Evolutionary conservation across 106 monocot species (phyloP).

Genomic region (Allium sativum): DNA sequence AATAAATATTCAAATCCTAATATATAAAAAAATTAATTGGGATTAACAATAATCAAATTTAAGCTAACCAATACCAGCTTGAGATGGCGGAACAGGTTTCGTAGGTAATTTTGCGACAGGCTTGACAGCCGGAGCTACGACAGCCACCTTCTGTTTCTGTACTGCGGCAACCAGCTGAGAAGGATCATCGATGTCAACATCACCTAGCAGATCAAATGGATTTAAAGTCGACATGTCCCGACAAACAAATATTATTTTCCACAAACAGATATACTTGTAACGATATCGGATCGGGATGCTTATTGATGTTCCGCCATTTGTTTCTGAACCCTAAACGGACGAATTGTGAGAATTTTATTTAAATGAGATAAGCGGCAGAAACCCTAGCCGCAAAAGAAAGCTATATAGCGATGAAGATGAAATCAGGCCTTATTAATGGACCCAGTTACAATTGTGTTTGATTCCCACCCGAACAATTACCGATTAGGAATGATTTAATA

Average conservation of each 20-base stretch:
- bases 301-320: no score
- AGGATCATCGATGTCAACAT: constrained; percentile 56
- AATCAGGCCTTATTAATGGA: no score
- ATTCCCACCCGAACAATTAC: no score
- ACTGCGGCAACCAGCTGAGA: constrained; percentile 36
- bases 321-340: no score
- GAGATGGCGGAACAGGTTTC: constrained; percentile 66
- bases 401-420: no score
- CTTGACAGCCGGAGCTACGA: constrained; percentile 1
- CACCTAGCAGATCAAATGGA: constrained; percentile 66
- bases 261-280: neutral
- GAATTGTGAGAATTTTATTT: no score
- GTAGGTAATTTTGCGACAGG: constrained; percentile 44
- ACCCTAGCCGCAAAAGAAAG: no score
- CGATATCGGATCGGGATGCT: neutral
- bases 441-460: no score
- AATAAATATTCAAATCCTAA: neutral
- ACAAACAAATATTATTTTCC: neutral
- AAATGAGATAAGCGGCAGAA: no score
- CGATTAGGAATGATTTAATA: no score
- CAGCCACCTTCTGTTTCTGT: constrained; percentile 35
- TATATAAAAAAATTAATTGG: neutral
- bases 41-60: neutral
- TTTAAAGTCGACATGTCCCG: constrained; percentile 39
- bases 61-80: constrained; percentile 39